phyloP scores from a whole-genome alignment of 2,329 filamentous ascomycete genomes.

The Paecilomyces formosus region DNA sequence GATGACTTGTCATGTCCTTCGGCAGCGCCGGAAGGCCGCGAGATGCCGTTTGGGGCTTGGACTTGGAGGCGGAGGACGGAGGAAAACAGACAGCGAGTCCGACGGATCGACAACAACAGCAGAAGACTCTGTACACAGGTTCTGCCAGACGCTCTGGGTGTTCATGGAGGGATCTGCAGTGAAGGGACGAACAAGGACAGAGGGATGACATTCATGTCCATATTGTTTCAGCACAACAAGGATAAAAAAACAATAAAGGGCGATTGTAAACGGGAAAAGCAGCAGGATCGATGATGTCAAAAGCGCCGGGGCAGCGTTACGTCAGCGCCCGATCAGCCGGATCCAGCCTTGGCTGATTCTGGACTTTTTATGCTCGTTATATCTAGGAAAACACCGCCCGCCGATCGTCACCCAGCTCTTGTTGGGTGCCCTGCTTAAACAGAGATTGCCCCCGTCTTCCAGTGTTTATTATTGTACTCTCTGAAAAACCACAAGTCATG shows the following conservation, averaged over 20 bases:
- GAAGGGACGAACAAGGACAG: background rate
- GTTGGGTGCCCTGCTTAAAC: too few species aligned
- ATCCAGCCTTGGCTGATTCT: background rate
- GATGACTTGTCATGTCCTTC: background rate
- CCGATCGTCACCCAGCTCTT: background rate
- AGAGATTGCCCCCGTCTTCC: background rate
- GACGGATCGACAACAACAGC: background rate
- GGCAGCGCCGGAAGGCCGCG: background rate
- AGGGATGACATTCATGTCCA: background rate
- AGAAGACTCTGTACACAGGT: too few species aligned
- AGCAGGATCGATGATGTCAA: background rate
- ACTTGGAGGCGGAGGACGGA: background rate
- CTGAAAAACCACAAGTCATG: background rate
- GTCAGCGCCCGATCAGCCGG: background rate
- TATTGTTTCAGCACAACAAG: too few species aligned
- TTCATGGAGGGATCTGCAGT: background rate
- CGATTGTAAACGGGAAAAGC: too few species aligned
- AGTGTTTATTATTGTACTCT: background rate
- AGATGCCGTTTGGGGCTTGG: background rate
- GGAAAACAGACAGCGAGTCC: background rate
- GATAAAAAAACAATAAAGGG: too few species aligned
- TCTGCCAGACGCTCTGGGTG: background rate
- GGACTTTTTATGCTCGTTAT: background rate
- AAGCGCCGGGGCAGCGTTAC: background rate
- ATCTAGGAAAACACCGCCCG: background rate